Conservation (phyloP, 169 alveolate genomes). For the Cryptosporidium ryanae region DNA sequence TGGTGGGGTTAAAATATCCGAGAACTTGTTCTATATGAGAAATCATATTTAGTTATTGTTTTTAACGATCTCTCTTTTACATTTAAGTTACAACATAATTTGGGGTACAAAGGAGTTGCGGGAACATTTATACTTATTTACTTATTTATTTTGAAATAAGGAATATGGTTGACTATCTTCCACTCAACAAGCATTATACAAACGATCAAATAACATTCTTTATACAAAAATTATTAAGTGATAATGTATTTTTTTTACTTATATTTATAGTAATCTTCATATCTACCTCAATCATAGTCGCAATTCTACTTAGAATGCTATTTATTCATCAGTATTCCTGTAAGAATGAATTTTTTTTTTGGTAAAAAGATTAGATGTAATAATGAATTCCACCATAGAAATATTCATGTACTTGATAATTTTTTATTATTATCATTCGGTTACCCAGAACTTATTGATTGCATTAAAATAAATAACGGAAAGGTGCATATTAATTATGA, state of each 20-base stretch:
- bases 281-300: conserved; percentile 23
- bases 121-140: not conserved
- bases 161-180: conserved; percentile 26
- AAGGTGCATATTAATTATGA: conserved; percentile 23
- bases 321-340: not conserved
- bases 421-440: not conserved
- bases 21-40: conserved; percentile 32
- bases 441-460: conserved; percentile 40
- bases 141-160: not conserved
- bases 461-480: conserved; percentile 11
- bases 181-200: not conserved
- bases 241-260: conserved; percentile 51
- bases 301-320: conserved; percentile 18
- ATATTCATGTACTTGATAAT: conserved; percentile 43
- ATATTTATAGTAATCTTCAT: conserved; percentile 38
- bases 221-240: conserved; percentile 24
- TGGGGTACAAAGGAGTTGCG: not conserved
- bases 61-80: not conserved
- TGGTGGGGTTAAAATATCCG: conserved; percentile 34
- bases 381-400: conserved; percentile 8
- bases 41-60: conserved; percentile 5
- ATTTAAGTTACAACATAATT: not conserved
- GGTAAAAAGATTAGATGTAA: not conserved
- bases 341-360: not conserved
- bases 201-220: conserved; percentile 30